These are phyloP conservation scores for Trichomonascus vanleenenianus DNA, from an alignment of 805 yeast species.

Conservation along the genomic window DNA sequence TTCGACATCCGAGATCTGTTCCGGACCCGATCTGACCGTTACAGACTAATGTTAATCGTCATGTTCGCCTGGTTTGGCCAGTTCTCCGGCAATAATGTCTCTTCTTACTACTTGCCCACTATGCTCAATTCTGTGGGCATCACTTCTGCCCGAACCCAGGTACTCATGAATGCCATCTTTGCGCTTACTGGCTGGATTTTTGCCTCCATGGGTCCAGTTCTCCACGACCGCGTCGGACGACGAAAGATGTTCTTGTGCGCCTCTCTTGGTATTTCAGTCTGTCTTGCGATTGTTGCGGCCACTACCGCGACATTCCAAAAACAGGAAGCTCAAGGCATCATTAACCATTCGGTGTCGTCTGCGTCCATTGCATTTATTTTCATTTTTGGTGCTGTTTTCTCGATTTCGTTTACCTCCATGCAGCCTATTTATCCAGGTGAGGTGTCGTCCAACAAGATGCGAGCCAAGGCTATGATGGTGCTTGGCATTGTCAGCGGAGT, in stretches of 20 bases:
- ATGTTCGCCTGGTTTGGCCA: slow-evolving; percentile 12
- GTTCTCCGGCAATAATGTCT: slow-evolving; percentile 6
- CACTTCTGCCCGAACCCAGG: slow-evolving; percentile 23
- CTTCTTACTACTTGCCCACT: slow-evolving; percentile 34
- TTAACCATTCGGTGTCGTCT: slow-evolving; percentile 17
- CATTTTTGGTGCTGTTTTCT: slow-evolving; percentile 11
- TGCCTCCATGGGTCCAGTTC: slow-evolving; percentile 11
- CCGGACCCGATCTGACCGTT: slow-evolving; percentile 6
- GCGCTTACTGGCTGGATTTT: slow-evolving; percentile 9
- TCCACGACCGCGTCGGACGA: slow-evolving; percentile 24
- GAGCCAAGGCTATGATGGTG: slow-evolving; percentile 22
- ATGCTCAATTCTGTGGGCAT: slow-evolving; percentile 20
- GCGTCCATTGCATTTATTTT: slow-evolving; percentile 13
- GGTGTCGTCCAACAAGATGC: slow-evolving; percentile 22
- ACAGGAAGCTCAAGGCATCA: slow-evolving; percentile 16
- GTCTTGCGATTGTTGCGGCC: slow-evolving; percentile 23
- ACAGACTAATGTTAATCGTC: slow-evolving; percentile 8
- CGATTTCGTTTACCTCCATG: slow-evolving; percentile 29
- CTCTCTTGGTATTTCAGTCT: slow-evolving; percentile 18
- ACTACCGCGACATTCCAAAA: slow-evolving; percentile 19
- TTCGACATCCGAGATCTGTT: slow-evolving; percentile 8
- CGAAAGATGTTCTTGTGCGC: slow-evolving; percentile 23
- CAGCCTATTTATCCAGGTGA: slow-evolving; percentile 28
- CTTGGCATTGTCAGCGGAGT: slow-evolving; percentile 17
- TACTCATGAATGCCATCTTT: slow-evolving; percentile 10